phyloP scores from a whole-genome alignment of 1,284 basidiomycete genomes.

The Austroboletus novae-zelandiae region DNA sequence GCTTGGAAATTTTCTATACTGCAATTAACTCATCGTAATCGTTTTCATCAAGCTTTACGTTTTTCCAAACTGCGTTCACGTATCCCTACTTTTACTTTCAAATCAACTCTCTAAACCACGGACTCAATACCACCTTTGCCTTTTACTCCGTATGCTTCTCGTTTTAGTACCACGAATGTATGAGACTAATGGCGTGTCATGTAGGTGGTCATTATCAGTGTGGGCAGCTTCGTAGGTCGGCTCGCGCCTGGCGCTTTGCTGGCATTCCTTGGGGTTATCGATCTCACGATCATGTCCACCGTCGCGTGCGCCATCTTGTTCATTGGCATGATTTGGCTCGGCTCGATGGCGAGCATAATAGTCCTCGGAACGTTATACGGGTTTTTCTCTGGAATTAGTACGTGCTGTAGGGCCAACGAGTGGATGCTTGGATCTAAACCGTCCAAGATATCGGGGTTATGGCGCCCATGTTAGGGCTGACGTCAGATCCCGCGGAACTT shows the following conservation, averaged over 20 bases:
- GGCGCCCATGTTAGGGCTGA: constrained; percentile 27
- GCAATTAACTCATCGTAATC: neutral
- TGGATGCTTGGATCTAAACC: neutral
- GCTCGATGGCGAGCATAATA: constrained; percentile 39
- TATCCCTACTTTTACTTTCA: constrained; percentile 35
- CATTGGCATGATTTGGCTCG: constrained; percentile 42
- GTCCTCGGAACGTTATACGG: constrained; percentile 49
- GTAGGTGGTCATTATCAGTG: constrained; percentile 46
- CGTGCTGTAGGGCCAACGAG: constrained; percentile 2
- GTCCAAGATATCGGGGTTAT: constrained; percentile 24
- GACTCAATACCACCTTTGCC: constrained; percentile 22
- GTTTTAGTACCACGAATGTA: neutral
- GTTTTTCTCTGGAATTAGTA: constrained; percentile 47
- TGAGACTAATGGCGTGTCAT: neutral
- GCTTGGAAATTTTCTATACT: neutral
- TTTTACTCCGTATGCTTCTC: constrained; percentile 28
- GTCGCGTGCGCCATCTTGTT: constrained; percentile 29
- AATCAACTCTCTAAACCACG: constrained; percentile 25
- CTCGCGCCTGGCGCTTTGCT: constrained; percentile 37
- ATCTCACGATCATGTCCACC: constrained; percentile 37
- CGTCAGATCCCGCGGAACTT: constrained; percentile 24
- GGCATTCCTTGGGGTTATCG: constrained; percentile 38
- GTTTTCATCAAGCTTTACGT: constrained; percentile 12
- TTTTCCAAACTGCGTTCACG: constrained; percentile 20
- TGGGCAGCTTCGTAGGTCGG: constrained; percentile 40